Percentiles rank a stretch among this genome's conserved stretches.
Evolutionary conservation across 2,329 filamentous ascomycete genomes (phyloP).

Genomic region (Phaeophleospora eucalypticola): DNA sequence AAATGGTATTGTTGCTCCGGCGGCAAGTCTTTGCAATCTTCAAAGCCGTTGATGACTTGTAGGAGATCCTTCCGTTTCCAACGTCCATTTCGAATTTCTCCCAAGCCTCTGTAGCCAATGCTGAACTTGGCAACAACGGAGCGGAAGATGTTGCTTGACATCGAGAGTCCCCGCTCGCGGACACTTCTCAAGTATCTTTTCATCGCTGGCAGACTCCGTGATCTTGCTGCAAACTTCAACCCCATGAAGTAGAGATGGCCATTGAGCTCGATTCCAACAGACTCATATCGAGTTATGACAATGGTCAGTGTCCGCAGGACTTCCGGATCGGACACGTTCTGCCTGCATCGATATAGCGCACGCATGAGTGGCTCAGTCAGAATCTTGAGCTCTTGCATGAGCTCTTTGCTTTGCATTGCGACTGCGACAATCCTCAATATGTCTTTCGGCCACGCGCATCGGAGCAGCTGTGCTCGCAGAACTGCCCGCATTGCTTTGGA

Average conservation of each 20-base stretch:
- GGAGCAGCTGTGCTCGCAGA: conserved; percentile 29
- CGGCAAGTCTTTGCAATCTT: conserved; percentile 25
- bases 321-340: conserved; percentile 26
- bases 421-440: conserved; percentile 30
- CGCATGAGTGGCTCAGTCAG: conserved; percentile 29
- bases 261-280: conserved; percentile 21
- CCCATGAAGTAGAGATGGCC: conserved; percentile 25
- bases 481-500: conserved; percentile 22
- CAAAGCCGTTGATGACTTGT: conserved; percentile 34
- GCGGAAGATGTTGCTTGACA: conserved; percentile 30
- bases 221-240: conserved; percentile 34
- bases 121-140: conserved; percentile 36
- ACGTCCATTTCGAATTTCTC: conserved; percentile 37
- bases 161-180: conserved; percentile 13
- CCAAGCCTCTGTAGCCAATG: conserved; percentile 34
- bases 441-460: conserved; percentile 27
- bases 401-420: conserved; percentile 23
- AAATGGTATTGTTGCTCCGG: conserved; percentile 30
- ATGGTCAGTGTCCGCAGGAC: conserved; percentile 26
- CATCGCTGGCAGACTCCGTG: conserved; percentile 29
- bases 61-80: conserved; percentile 33
- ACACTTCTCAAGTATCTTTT: conserved; percentile 29
- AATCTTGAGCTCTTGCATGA: conserved; percentile 18
- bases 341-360: conserved; percentile 33
- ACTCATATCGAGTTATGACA: conserved; percentile 27